Conservation (phyloP, 768 basidiomycete genomes). For the Hygrophoropsis aurantiaca region DNA sequence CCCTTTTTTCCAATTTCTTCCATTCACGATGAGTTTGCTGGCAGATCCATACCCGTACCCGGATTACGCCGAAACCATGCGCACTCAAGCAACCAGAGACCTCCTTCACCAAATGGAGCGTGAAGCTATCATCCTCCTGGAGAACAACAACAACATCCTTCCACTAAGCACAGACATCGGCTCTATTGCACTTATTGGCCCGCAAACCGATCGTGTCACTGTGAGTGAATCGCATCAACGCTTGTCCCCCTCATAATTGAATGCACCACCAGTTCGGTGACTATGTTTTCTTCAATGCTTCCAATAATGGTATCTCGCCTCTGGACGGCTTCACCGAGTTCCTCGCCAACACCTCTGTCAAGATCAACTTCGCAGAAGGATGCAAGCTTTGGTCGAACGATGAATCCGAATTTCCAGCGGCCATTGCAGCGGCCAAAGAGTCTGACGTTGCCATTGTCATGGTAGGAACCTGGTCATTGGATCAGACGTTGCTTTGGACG, state of each 20-base stretch:
- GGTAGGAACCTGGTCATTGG: conserved; percentile 45
- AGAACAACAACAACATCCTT: conserved; percentile 53
- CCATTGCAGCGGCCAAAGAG: conserved; percentile 48
- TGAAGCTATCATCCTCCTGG: conserved; percentile 61
- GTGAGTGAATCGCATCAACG: conserved; percentile 39
- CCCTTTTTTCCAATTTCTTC: neutral
- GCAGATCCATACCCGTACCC: conserved; percentile 66
- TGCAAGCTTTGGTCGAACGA: conserved; percentile 71
- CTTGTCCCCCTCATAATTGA: too few relatives aligned
- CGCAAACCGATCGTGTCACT: conserved; percentile 61
- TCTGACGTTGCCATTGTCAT: conserved; percentile 67
- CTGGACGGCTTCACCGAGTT: conserved; percentile 60
- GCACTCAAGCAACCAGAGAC: conserved; percentile 49
- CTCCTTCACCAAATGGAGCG: conserved; percentile 56
- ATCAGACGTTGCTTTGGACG: conserved; percentile 43
- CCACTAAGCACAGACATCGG: conserved; percentile 50
- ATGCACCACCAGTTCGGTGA: conserved; percentile 60
- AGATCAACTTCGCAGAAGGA: conserved; percentile 66
- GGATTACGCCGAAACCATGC: conserved; percentile 54
- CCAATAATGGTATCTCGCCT: conserved; percentile 56
- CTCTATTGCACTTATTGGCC: conserved; percentile 64
- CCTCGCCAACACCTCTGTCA: conserved; percentile 46
- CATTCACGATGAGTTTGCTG: neutral
- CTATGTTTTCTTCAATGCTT: conserved; percentile 69
- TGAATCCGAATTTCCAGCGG: conserved; percentile 51